Evolutionary conservation across 1,139 yeast species (phyloP), one percentile per base, ranked within the genome.

Genomic region (Pichia inconspicua): DNA sequence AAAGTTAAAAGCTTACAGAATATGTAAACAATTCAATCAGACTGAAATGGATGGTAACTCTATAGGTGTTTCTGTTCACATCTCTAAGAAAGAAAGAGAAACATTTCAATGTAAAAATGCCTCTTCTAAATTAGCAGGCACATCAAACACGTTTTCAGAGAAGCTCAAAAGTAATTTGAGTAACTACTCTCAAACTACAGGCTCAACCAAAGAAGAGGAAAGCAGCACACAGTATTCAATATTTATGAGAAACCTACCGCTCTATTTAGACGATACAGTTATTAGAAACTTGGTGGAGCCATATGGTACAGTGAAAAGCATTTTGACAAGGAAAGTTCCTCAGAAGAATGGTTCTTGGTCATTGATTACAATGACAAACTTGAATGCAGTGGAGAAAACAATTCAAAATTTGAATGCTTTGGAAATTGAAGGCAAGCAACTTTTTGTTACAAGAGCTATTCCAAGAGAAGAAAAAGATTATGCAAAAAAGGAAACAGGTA

Each of bases 171-270:
- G 15, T 15, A 15, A 19, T 15, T 6, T 34, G 7, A 34, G 6
- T 11, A 30, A 30, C 12, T 30, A 4, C 4, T n/a, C 37, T 17
- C 25, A 34, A 34, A 15, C 25, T 7, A 8, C 37, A 2, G 14
- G 3, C 3, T 15, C 37, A 8, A 10, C 37, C 3, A 34, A 34
- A 15, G 22, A 7, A 7, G 37, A 15, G 9, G 4, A 8, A 4
- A 28, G 38, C 0, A 56, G 57, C 43, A 61, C 72, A 53, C 48
- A 66, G 55, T 64, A 66, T 62, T 66, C 68, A n/a, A 61, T 75
- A 2, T 74, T 71, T 54, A 67, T 74, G 22, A 72, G 70, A 56
- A 73, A 75, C 44, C 56, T 75, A 31, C 77, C 78, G 2, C 32
- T 66, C 1, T 57, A 63, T 40, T 63, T 67, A 7, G 64, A 67